phyloP scores from a whole-genome alignment of 345 rosid species.

The Gossypioides kirkii region DNA sequence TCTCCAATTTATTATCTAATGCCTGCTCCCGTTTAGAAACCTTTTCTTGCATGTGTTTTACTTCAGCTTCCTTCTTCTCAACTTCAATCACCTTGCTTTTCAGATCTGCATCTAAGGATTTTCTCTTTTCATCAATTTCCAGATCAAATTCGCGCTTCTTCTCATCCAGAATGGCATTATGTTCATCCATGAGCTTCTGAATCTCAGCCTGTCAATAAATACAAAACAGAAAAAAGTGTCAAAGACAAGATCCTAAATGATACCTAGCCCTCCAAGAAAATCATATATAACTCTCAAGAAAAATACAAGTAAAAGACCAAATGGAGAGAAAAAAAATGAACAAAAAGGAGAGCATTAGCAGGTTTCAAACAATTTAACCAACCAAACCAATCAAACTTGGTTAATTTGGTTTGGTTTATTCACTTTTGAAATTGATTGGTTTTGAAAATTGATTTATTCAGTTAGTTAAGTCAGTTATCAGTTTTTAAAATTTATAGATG shows the following conservation, averaged over 20 bases:
- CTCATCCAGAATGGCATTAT: slow-evolving; percentile 61
- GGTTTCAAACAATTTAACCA: neutral
- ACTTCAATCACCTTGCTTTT: slow-evolving; percentile 62
- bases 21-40: slow-evolving; percentile 68
- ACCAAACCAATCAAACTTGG: neutral
- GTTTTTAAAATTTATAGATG: neutral
- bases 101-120: slow-evolving; percentile 59
- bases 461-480: neutral
- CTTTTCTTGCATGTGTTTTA: slow-evolving; percentile 83
- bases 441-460: neutral
- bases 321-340: neutral
- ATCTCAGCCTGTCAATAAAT: slow-evolving; percentile 51
- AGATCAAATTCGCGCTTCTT: slow-evolving; percentile 63
- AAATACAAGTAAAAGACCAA: neutral
- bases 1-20: slow-evolving; percentile 65
- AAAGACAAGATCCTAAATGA: neutral
- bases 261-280: neutral
- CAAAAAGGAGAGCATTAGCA: neutral
- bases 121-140: slow-evolving; percentile 78
- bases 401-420: neutral
- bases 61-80: slow-evolving; percentile 79
- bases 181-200: slow-evolving; percentile 77
- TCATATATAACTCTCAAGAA: neutral
- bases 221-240: slow-evolving; percentile 2
- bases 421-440: neutral